Percentiles rank a stretch among this genome's conserved stretches.
Conservation (phyloP, 768 basidiomycete species). For the Boletus fagicola region DNA sequence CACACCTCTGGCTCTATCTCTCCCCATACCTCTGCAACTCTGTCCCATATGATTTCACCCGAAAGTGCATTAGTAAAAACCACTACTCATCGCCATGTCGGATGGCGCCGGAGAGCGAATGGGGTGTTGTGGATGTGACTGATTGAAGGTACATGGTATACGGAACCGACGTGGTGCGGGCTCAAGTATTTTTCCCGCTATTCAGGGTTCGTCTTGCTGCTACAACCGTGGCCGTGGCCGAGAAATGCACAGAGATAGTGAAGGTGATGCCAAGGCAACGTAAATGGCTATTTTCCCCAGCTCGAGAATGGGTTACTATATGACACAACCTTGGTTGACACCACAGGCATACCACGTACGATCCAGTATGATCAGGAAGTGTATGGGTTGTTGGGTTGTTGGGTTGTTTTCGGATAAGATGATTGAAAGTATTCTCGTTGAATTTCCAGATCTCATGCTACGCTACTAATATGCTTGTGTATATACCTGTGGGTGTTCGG, state of each 20-base stretch:
- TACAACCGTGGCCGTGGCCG: slow-evolving; percentile 30
- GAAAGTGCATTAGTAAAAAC: too few relatives aligned
- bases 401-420: too few relatives aligned
- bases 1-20: too few relatives aligned
- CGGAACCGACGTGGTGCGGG: slow-evolving; percentile 40
- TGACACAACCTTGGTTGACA: background rate
- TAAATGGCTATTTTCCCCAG: background rate
- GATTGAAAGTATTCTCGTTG: too few relatives aligned
- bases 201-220: slow-evolving; percentile 35
- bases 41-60: too few relatives aligned
- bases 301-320: background rate
- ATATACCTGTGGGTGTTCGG: background rate
- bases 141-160: slow-evolving; percentile 46
- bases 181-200: slow-evolving; percentile 30
- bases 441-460: too few relatives aligned
- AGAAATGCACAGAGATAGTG: slow-evolving; percentile 39
- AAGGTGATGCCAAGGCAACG: background rate
- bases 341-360: background rate
- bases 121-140: slow-evolving; percentile 38
- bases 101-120: slow-evolving; percentile 27
- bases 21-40: too few relatives aligned
- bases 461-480: too few relatives aligned
- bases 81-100: slow-evolving; percentile 29
- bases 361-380: background rate
- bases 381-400: background rate